These are phyloP conservation scores for Aspergillus mulundensis DNA, from an alignment of 495 filamentous ascomycete species.

Conservation along the genomic window DNA sequence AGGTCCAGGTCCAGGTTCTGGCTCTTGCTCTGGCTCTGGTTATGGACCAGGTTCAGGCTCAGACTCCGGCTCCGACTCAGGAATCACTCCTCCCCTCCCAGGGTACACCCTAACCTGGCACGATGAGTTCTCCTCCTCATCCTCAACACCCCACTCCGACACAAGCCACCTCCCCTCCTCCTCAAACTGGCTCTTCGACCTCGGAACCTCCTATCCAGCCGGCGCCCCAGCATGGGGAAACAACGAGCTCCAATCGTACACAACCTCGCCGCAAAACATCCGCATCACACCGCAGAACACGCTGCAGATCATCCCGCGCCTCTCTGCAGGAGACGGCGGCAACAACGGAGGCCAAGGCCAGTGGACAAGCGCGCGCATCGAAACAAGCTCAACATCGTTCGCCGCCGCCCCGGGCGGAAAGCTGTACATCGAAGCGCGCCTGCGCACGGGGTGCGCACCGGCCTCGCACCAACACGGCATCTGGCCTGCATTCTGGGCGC, in stretches of 20 bases:
- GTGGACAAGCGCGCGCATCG: constrained; percentile 11
- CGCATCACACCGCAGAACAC: background rate
- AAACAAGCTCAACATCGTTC: background rate
- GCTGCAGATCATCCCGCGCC: background rate
- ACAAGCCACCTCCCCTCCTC: constrained; percentile 3
- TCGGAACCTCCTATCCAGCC: constrained; percentile 4
- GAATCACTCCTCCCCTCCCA: background rate
- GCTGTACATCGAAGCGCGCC: constrained; percentile 4
- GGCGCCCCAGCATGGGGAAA: constrained; percentile 10
- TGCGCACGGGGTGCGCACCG: constrained; percentile 3
- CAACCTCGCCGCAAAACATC: constrained; percentile 1
- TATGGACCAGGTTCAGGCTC: background rate
- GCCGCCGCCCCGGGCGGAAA: background rate
- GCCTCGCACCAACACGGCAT: background rate
- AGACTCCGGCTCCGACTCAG: background rate
- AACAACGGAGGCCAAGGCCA: background rate
- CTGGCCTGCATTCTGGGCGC: constrained; percentile 11
- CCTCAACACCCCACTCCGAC: background rate
- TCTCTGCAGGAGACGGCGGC: background rate
- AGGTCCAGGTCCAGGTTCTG: background rate
- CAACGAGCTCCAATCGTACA: constrained; percentile 11
- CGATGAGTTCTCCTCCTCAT: constrained; percentile 4
- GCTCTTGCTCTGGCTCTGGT: background rate
- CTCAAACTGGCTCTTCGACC: constrained; percentile 5
- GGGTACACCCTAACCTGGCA: constrained; percentile 12